phyloP scores from a whole-genome alignment of 2,329 filamentous ascomycete genomes.

The Chrysoporthe deuterocubensis region DNA sequence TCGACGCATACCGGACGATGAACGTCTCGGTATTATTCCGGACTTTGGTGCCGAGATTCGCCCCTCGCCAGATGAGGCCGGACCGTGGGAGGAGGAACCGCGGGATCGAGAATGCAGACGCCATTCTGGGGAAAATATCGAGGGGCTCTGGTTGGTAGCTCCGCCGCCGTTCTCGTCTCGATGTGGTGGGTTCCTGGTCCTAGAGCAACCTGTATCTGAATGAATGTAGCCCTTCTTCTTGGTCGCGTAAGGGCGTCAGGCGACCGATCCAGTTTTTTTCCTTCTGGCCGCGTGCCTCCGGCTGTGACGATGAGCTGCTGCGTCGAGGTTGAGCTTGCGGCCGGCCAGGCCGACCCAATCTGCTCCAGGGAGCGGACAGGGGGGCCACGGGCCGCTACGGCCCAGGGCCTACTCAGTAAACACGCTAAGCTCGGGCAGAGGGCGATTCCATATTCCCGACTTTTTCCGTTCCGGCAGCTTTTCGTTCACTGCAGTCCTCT shows the following conservation, averaged over 20 bases:
- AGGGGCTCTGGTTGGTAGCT: not conserved
- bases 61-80: constrained; percentile 57
- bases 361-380: too few relatives aligned
- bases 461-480: constrained; percentile 26
- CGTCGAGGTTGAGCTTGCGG: too few relatives aligned
- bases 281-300: too few relatives aligned
- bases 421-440: too few relatives aligned
- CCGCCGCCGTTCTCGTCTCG: not conserved
- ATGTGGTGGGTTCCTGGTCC: not conserved
- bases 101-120: constrained; percentile 59
- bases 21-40: constrained; percentile 34
- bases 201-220: not conserved
- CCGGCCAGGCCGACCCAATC: too few relatives aligned
- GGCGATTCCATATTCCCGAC: not conserved
- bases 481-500: constrained; percentile 22
- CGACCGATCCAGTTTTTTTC: too few relatives aligned
- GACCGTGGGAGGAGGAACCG: constrained; percentile 70
- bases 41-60: constrained; percentile 33
- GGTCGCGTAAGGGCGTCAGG: too few relatives aligned
- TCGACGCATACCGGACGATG: constrained; percentile 38
- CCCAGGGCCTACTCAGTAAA: too few relatives aligned
- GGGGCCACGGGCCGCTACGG: too few relatives aligned
- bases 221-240: not conserved
- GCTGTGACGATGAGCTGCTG: too few relatives aligned
- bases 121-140: constrained; percentile 40